These are phyloP conservation scores for Xylaria venustula DNA, from an alignment of 495 filamentous ascomycete genomes.

Conservation along the genomic window DNA sequence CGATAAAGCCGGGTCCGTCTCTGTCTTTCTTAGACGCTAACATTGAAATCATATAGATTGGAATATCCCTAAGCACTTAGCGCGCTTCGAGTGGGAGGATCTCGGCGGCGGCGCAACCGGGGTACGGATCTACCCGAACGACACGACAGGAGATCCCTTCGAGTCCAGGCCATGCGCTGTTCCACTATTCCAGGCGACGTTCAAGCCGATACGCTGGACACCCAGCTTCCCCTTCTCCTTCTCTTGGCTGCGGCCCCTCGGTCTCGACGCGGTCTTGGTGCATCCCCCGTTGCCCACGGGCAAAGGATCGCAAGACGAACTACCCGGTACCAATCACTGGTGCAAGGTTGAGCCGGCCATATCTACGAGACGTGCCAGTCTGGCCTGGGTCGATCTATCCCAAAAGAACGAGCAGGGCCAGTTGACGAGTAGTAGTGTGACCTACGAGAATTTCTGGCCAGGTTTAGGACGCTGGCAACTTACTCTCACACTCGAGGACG, in stretches of 20 bases:
- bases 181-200: conserved; percentile 45
- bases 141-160: conserved; percentile 14
- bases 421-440: background rate
- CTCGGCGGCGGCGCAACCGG: conserved; percentile 31
- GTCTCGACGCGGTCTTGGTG: conserved; percentile 34
- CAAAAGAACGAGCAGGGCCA: conserved; percentile 25
- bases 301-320: conserved; percentile 27
- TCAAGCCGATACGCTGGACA: conserved; percentile 38
- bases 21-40: background rate
- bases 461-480: conserved; percentile 43
- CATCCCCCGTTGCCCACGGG: conserved; percentile 46
- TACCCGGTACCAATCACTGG: conserved; percentile 38
- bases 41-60: conserved; percentile 38
- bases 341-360: conserved; percentile 23
- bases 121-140: conserved; percentile 45
- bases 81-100: conserved; percentile 46
- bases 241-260: conserved; percentile 29
- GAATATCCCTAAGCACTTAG: conserved; percentile 56
- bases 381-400: conserved; percentile 42
- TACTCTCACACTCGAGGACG: conserved; percentile 42
- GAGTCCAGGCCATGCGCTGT: conserved; percentile 23
- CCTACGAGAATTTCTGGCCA: conserved; percentile 42
- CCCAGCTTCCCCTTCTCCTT: conserved; percentile 43
- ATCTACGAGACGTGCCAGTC: conserved; percentile 18
- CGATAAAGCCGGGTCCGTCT: no score